Evolutionary conservation across 495 filamentous ascomycete species (phyloP).

Genomic region (Antarctomyces pellizariae): DNA sequence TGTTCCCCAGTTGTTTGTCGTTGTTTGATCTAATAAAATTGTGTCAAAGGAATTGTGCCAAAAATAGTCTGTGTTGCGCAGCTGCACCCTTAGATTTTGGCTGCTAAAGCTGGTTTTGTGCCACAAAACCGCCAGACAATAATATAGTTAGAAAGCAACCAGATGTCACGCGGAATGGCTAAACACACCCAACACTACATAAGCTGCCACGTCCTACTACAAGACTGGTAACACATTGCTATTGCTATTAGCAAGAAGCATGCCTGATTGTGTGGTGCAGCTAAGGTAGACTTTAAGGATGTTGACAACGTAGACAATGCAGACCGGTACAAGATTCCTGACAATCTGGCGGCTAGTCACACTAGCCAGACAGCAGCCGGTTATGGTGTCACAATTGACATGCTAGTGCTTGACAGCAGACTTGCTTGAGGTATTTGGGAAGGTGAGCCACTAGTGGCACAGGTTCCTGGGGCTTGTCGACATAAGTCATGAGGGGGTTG

Average conservation of each 20-base stretch:
- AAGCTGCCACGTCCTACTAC: not conserved
- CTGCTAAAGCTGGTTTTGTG: no score
- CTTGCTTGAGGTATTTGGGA: conserved; percentile 2
- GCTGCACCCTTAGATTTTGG: no score
- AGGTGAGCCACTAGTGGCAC: conserved; percentile 2
- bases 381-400: conserved; percentile 3
- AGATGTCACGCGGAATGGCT: conserved; percentile 1
- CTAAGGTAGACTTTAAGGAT: conserved; percentile 3
- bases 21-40: no score
- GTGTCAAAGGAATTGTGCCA: no score
- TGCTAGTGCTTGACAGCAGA: conserved; percentile 3
- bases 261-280: not conserved
- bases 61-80: no score
- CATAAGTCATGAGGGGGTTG: no score
- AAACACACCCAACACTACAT: conserved; percentile 3
- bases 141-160: no score
- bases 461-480: conserved; percentile 1
- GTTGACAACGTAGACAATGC: conserved; percentile 1
- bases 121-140: no score
- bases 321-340: conserved; percentile 2
- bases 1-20: no score
- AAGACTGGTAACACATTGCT: conserved; percentile 3
- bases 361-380: conserved; percentile 1
- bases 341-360: conserved; percentile 1
- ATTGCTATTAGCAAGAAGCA: conserved; percentile 3